These are phyloP conservation scores for Aureobasidium uvarum DNA, from an alignment of 2,329 filamentous ascomycete genomes.

Conservation along the genomic window DNA sequence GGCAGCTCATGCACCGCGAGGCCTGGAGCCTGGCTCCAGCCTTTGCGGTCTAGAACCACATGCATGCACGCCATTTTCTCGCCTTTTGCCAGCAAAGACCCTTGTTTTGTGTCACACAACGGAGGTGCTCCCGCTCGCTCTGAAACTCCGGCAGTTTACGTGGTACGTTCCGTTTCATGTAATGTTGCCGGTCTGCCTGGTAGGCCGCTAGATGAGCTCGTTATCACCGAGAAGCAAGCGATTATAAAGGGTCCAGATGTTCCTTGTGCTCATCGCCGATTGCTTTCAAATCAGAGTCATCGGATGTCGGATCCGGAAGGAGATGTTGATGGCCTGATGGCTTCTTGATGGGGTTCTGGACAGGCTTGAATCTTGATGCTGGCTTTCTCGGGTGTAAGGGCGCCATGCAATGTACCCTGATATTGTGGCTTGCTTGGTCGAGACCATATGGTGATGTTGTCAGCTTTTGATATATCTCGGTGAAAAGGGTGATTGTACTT, in stretches of 20 bases:
- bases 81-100: background rate
- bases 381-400: background rate
- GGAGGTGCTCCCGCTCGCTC: background rate
- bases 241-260: background rate
- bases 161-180: slow-evolving; percentile 4
- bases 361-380: background rate
- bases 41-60: background rate
- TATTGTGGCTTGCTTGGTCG: background rate
- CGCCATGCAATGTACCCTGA: background rate
- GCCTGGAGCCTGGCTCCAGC: background rate
- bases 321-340: background rate
- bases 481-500: background rate
- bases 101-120: background rate
- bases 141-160: background rate
- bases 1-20: background rate
- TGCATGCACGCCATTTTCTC: background rate
- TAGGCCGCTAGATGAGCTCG: background rate
- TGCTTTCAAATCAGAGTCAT: background rate
- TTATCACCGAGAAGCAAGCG: background rate
- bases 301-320: background rate
- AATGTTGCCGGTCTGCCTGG: background rate
- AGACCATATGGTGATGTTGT: background rate
- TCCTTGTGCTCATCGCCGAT: background rate
- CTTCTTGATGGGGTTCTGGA: slow-evolving; percentile 4
- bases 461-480: background rate